phyloP scores from a whole-genome alignment of 306 rosid genomes.

The Vachellia collinsii region DNA sequence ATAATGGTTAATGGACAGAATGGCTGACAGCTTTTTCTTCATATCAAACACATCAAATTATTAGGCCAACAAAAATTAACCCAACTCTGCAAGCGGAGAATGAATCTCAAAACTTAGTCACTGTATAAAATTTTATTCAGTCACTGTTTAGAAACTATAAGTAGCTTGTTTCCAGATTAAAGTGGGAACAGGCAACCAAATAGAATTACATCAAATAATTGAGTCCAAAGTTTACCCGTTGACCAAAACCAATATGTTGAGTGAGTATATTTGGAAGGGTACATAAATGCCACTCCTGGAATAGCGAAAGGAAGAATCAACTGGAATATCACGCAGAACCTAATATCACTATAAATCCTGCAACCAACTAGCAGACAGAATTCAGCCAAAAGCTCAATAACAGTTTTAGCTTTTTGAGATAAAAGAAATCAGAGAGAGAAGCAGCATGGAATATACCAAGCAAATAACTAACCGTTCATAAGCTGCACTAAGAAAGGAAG shows the following conservation, averaged over 20 bases:
- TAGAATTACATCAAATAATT: constrained; percentile 7
- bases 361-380: constrained; percentile 50
- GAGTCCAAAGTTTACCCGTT: constrained; percentile 45
- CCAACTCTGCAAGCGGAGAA: not conserved
- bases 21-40: not conserved
- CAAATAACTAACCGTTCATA: constrained; percentile 53
- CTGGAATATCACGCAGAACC: constrained; percentile 65
- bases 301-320: constrained; percentile 58
- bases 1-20: not conserved
- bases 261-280: constrained; percentile 61
- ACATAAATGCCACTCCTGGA: constrained; percentile 48
- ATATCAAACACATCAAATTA: constrained; percentile 5
- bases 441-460: not conserved
- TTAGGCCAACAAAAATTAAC: not conserved
- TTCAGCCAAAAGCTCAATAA: constrained; percentile 43
- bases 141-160: not conserved
- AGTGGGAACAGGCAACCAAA: not conserved
- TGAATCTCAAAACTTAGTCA: constrained; percentile 1
- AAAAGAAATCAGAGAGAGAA: constrained; percentile 23
- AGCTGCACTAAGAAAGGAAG: constrained; percentile 49
- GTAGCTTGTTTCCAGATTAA: constrained; percentile 6
- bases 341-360: constrained; percentile 57
- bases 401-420: constrained; percentile 22
- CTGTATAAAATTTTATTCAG: not conserved
- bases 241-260: constrained; percentile 69